Evolutionary conservation across 2,329 filamentous ascomycete species (phyloP).

Genomic region (Alternaria brassicicola): DNA sequence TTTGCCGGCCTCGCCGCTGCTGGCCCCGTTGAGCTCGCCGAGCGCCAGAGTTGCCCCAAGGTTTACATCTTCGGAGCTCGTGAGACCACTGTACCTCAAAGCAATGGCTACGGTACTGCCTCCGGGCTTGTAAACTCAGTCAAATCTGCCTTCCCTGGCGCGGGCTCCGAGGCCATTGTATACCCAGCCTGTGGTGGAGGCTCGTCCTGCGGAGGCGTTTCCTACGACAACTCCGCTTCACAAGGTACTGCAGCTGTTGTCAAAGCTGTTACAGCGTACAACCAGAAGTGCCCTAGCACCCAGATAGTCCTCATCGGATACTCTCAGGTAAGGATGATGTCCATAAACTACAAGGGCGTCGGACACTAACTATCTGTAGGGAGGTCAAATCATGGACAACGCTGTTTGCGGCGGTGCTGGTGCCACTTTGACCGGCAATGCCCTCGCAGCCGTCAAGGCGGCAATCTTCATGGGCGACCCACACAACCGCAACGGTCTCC

Average conservation of each 20-base stretch:
- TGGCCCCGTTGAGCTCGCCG: constrained; percentile 44
- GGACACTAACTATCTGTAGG: constrained; percentile 47
- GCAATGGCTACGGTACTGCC: constrained; percentile 50
- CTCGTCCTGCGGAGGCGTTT: constrained; percentile 61
- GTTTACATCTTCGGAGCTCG: constrained; percentile 55
- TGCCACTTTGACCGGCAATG: constrained; percentile 55
- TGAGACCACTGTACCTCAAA: constrained; percentile 50
- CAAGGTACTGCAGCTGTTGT: constrained; percentile 66
- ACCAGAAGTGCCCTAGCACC: constrained; percentile 62
- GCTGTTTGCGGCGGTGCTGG: constrained; percentile 64
- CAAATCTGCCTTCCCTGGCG: constrained; percentile 48
- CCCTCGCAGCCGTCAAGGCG: constrained; percentile 64
- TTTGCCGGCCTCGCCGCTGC: constrained; percentile 43
- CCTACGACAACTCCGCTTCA: constrained; percentile 64
- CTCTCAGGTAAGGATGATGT: constrained; percentile 58
- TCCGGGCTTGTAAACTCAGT: constrained; percentile 51
- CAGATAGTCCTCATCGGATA: constrained; percentile 68
- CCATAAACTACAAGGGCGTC: background rate
- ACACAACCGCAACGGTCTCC: constrained; percentile 60
- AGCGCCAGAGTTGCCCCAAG: constrained; percentile 49
- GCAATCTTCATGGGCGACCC: constrained; percentile 71
- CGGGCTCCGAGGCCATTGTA: constrained; percentile 51
- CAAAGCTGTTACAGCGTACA: constrained; percentile 64
- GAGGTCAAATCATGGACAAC: constrained; percentile 68
- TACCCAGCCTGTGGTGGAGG: constrained; percentile 68